Percentiles rank a stretch among this genome's conserved stretches.
Evolutionary conservation across 1,139 yeast genomes (phyloP).

Genomic region (Chernovozyma sophiae-reginae): DNA sequence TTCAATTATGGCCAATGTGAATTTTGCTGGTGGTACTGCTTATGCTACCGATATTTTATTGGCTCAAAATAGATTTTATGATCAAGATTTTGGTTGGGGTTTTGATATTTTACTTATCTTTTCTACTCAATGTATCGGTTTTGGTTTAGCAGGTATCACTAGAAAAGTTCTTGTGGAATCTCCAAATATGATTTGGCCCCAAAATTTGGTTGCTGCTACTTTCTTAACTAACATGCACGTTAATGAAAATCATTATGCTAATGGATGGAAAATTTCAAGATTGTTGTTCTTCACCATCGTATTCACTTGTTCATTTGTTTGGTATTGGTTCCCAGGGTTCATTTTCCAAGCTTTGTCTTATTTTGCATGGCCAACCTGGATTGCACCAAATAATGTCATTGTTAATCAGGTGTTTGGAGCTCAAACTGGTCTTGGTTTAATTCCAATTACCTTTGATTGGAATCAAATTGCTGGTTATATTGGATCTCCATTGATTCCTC

Average conservation of each 20-base stretch:
- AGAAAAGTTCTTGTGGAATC: slow-evolving; percentile 58
- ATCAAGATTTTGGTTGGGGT: slow-evolving; percentile 37
- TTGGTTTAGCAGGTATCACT: slow-evolving; percentile 59
- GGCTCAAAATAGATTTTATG: slow-evolving; percentile 50
- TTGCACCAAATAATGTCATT: slow-evolving; percentile 39
- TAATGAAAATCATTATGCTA: slow-evolving; percentile 53
- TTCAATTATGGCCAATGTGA: slow-evolving; percentile 56
- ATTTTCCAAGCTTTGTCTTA: slow-evolving; percentile 34
- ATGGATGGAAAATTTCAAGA: slow-evolving; percentile 40
- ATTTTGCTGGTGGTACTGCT: slow-evolving; percentile 58
- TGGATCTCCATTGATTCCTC: slow-evolving; percentile 67
- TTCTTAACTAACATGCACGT: slow-evolving; percentile 58
- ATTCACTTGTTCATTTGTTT: slow-evolving; percentile 25
- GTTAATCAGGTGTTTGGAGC: slow-evolving; percentile 63
- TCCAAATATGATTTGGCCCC: slow-evolving; percentile 66
- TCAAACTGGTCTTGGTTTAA: slow-evolving; percentile 54
- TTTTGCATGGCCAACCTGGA: slow-evolving; percentile 41
- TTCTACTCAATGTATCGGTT: slow-evolving; percentile 60
- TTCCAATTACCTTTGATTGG: slow-evolving; percentile 49
- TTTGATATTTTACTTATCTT: slow-evolving; percentile 45
- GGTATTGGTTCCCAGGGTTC: slow-evolving; percentile 43
- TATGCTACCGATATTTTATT: slow-evolving; percentile 59
- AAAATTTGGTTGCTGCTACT: slow-evolving; percentile 43
- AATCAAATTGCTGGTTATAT: slow-evolving; percentile 50
- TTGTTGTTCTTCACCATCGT: slow-evolving; percentile 28